Evolutionary conservation across 139 green algal species (phyloP).

Genomic region (Dunaliella primolecta): DNA sequence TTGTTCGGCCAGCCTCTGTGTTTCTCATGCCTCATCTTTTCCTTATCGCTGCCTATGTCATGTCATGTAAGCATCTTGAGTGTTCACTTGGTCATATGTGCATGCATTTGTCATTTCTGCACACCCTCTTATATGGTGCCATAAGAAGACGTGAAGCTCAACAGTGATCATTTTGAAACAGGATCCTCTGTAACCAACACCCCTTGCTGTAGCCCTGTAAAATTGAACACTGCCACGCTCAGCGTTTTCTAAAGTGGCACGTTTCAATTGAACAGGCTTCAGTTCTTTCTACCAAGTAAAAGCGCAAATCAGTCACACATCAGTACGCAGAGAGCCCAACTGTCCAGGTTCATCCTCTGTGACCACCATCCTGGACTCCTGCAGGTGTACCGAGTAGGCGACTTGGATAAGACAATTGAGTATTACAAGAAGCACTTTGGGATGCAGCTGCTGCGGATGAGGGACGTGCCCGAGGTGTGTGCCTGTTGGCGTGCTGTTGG

Average conservation of each 20-base stretch:
- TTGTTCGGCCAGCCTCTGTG: background rate
- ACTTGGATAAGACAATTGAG: constrained; percentile 11
- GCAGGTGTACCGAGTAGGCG: background rate
- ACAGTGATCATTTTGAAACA: too few relatives aligned
- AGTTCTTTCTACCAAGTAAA: too few relatives aligned
- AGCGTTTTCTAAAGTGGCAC: too few relatives aligned
- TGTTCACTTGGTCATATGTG: background rate
- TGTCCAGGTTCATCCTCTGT: background rate
- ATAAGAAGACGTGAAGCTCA: too few relatives aligned
- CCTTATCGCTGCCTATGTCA: too few relatives aligned
- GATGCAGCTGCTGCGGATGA: constrained; percentile 6
- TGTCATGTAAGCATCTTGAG: background rate
- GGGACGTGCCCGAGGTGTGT: constrained; percentile 4
- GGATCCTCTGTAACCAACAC: background rate
- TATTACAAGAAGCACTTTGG: constrained; percentile 28
- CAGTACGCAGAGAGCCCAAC: too few relatives aligned
- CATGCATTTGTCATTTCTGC: background rate
- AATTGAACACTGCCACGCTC: too few relatives aligned
- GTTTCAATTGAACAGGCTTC: too few relatives aligned
- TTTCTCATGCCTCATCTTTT: too few relatives aligned
- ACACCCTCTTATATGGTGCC: too few relatives aligned
- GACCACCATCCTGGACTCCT: background rate
- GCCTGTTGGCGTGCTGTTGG: background rate
- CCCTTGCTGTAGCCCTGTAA: background rate
- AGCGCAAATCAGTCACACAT: too few relatives aligned